Evolutionary conservation across 208 protist species (phyloP).

Genomic region (Crithidia sp.): DNA sequence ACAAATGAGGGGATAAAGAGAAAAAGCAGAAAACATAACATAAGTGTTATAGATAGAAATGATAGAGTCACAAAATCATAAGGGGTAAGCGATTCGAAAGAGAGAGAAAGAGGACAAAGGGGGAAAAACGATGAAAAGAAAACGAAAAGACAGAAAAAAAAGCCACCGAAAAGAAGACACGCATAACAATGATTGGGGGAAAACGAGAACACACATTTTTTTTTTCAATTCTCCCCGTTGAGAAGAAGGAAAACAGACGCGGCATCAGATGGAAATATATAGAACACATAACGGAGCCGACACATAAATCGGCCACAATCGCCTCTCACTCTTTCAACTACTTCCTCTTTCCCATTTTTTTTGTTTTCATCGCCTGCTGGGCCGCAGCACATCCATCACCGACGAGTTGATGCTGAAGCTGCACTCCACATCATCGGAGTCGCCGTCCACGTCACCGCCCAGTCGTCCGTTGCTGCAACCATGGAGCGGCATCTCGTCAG

Average conservation of each 20-base stretch:
- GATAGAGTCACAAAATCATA: not conserved
- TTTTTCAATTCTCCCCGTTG: not conserved
- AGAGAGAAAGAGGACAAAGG: not conserved
- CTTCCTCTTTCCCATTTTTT: not conserved
- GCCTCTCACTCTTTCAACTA: conserved; percentile 11
- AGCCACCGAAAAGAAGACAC: not conserved
- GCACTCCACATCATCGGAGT: not conserved
- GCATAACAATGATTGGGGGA: not conserved
- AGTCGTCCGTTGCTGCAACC: not conserved
- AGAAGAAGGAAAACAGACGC: no score
- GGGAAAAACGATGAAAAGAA: conserved; percentile 2
- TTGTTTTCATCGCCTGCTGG: not conserved
- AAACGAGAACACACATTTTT: not conserved
- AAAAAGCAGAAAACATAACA: conserved; percentile 4
- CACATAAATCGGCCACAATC: not conserved
- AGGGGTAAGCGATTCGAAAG: not conserved
- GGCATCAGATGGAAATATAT: no score
- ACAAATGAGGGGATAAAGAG: not conserved
- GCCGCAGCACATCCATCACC: conserved; percentile 18
- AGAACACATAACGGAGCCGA: no score
- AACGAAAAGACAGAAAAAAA: not conserved
- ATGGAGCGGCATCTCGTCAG: not conserved
- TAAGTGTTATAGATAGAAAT: not conserved
- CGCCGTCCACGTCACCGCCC: not conserved
- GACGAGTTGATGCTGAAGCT: conserved; percentile 25